phyloP scores from a whole-genome alignment of 225 moss, liverwort and hornwort genomes.

The Bryoerythrophyllum caledonicum region DNA sequence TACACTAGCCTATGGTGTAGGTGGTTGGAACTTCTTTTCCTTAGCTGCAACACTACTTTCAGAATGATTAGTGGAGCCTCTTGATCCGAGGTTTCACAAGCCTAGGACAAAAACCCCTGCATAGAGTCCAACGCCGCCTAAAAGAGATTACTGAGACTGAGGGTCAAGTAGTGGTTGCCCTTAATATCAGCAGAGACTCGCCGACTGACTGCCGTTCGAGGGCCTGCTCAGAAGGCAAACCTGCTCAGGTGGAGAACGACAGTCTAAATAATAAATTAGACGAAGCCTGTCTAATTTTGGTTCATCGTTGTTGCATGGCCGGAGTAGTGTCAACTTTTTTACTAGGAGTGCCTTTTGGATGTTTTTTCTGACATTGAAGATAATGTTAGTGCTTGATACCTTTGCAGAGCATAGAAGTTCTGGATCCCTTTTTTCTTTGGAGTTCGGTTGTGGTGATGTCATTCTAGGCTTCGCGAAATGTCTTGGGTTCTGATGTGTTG shows the following conservation, averaged over 20 bases:
- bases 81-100: not conserved
- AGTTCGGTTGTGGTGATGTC: not conserved
- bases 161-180: not conserved
- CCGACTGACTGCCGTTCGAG: not conserved
- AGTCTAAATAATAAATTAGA: conserved; percentile 3
- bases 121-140: not conserved
- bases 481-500: too few relatives aligned
- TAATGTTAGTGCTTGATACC: not conserved
- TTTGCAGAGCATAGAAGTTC: not conserved
- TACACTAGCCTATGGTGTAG: conserved; percentile 11
- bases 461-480: too few relatives aligned
- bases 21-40: conserved; percentile 16
- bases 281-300: not conserved
- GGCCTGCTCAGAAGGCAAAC: not conserved
- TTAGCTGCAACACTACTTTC: conserved; percentile 33
- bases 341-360: not conserved
- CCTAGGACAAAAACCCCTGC: conserved; percentile 11
- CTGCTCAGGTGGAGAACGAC: not conserved
- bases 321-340: not conserved
- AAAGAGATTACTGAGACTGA: conserved; percentile 13
- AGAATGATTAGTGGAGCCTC: conserved; percentile 11
- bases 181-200: not conserved
- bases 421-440: not conserved
- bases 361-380: not conserved
- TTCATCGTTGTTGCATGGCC: not conserved